phyloP scores from a whole-genome alignment of 192 early-diverging fungal genomes.

The Coemansia sp. region DNA sequence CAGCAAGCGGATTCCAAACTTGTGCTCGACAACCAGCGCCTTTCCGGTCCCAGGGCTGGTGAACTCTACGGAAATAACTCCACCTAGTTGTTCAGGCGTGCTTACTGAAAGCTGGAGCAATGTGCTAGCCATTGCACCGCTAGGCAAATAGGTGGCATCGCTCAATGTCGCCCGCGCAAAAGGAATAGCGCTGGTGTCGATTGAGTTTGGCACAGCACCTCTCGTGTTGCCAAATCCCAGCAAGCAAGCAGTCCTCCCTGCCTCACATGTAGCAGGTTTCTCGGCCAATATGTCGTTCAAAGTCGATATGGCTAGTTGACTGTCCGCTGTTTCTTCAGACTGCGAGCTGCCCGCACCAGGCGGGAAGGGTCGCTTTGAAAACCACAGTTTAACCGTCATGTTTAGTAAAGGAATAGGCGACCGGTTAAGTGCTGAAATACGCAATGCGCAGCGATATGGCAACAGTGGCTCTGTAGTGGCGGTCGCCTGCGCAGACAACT shows the following conservation, averaged over 20 bases:
- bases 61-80: conserved; percentile 32
- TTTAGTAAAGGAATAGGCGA: conserved; percentile 33
- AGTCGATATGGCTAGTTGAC: not conserved
- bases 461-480: not conserved
- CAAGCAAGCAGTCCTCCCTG: not conserved
- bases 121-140: not conserved
- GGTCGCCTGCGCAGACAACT: not conserved
- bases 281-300: not conserved
- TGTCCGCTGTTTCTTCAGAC: not conserved
- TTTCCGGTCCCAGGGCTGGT: conserved; percentile 34
- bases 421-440: conserved; percentile 10
- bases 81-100: conserved; percentile 11
- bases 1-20: conserved; percentile 31
- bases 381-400: conserved; percentile 7
- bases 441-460: conserved; percentile 1
- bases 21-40: conserved; percentile 14
- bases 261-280: not conserved
- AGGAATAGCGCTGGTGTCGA: not conserved
- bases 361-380: not conserved
- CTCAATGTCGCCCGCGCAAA: not conserved
- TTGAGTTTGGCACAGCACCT: not conserved
- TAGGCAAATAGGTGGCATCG: conserved; percentile 1
- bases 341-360: not conserved
- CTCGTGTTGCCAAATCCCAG: not conserved
- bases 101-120: not conserved